Base-by-base conservation (phyloP, 2,329 filamentous ascomycete genomes). In the Fusarium mangiferae region DNA sequence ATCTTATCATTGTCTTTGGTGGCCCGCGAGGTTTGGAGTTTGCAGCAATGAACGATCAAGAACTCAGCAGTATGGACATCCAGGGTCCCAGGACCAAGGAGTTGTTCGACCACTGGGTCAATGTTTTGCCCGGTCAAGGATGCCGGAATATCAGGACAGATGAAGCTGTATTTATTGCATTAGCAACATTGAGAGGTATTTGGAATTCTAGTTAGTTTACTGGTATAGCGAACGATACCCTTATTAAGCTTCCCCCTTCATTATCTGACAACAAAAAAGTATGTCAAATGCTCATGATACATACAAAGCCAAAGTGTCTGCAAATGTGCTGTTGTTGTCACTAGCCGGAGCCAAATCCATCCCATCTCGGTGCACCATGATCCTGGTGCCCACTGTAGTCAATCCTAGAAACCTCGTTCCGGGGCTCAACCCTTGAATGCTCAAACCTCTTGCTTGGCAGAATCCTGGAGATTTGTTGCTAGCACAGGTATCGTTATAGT, bases 101-200 rank as follows among this genome's bases (percentile, higher is more conserved):
- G 74, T 80, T 96, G 57, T 97, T 97, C 80, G 94, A 97, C 81
- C 87, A 91, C 75, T 97, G 94, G 94, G 87, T 97, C 24, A 94
- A 97, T 81, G 87, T 96, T 49, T 86, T 95, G 73, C 93, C 94
- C 7, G 90, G 90, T 3, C 94, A 97, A 81, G 94, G 94, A 2
- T 96, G 93, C 80, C 87, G 94, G 77, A 94, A 91, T 3, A 96
- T 97, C 70, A 85, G 93, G 70, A 96, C 94, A 0, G 94, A 97
- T 77, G 94, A 97, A 83, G 94, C 94, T 3, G 83, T 97, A 24
- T 93, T 93, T 84, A 89, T 96, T 79, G 93, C 91, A 0, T 81
- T 97, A 80, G 92, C 91, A 78, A 90, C 90, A 5, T 79, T 96
- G 79, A 88, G 91, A 78, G 86, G 84, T 67, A 75, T 91, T 66